These are phyloP conservation scores for Trichoderma atrobrunneum DNA, from an alignment of 2,329 filamentous ascomycete genomes.

Conservation along the genomic window DNA sequence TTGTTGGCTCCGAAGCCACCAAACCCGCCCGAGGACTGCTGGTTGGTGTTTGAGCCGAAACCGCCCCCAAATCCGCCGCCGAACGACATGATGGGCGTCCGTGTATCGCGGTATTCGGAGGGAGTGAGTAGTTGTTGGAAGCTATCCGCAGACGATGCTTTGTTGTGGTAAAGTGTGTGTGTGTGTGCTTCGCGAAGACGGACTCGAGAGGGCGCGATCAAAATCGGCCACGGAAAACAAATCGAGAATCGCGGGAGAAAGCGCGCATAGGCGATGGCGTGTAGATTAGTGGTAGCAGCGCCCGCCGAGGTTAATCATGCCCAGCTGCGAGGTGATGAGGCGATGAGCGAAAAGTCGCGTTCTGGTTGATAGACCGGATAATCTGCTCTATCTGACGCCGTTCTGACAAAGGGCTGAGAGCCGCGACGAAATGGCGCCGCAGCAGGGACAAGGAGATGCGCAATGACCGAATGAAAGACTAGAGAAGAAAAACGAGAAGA, in stretches of 20 bases:
- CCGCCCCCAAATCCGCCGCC: conserved; percentile 49
- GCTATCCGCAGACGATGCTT: conserved; percentile 18
- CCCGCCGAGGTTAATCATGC: conserved; percentile 20
- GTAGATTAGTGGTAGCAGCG: not conserved
- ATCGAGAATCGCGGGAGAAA: conserved; percentile 11
- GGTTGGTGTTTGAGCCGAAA: conserved; percentile 56
- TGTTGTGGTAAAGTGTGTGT: not conserved
- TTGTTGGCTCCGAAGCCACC: conserved; percentile 53
- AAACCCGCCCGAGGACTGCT: conserved; percentile 44
- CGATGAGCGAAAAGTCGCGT: conserved; percentile 16
- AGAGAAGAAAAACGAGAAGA: conserved; percentile 22
- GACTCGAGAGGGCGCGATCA: conserved; percentile 9
- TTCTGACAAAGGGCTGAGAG: not conserved
- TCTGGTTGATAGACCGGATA: not conserved
- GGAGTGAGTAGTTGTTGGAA: conserved; percentile 13
- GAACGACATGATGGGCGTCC: conserved; percentile 49
- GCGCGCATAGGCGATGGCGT: conserved; percentile 9
- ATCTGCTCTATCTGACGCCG: not conserved
- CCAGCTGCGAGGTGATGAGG: conserved; percentile 22
- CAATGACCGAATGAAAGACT: not conserved
- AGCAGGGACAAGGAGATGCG: conserved; percentile 1
- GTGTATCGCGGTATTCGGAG: conserved; percentile 24
- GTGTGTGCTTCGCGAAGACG: conserved; percentile 8
- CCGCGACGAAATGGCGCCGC: conserved; percentile 17
- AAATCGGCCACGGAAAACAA: conserved; percentile 1